Base-by-base conservation (phyloP, 768 basidiomycete species). In the Tulasnella sp. region DNA sequence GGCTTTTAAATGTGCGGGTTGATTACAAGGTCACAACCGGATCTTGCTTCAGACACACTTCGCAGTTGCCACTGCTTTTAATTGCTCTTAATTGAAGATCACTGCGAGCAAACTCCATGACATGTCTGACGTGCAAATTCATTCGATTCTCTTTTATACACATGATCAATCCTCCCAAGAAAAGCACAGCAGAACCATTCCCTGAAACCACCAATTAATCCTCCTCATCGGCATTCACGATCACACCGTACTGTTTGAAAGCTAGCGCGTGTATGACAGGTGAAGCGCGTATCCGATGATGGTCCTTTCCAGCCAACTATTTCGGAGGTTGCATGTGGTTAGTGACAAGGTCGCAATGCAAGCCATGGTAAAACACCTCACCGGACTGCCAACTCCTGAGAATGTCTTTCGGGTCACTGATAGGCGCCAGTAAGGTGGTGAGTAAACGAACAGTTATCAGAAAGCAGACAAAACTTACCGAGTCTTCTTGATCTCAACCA, bases 291-390 rank as follows among this genome's bases (percentile, higher is more conserved):
- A 34, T 56, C 55, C 4, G 52, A 53, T 3, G 42, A 44, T 17
- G 43, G 43, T 1, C 55, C 55, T 56, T 56, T 27, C 55, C 55
- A 56, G 17, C 55, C 55, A 45, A 56, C 55, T 56, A 21, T 23
- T 48, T n/a, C 7, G 9, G 11, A 13, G 41, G 30, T 3, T 15
- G 23, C 9, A 30, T 4, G 10, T 27, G 24, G 4, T 0, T 38
- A 21, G 52, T 32, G 4, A n/a, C 17, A 47, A 13, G 45, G 44
- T 27, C 24, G 7, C 15, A 27, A n/a, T 5, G 2, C n/a, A 47
- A 17, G 2, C 10, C 30, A n/a, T 1, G 4, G 21, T 19, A 26
- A 4, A 17, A 32, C n/a, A 34, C 24, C 55, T 15, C 21, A 45
- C 55, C 55, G 44, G 43, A 45, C 15, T 56, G 21, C 55, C 55